Conservation (phyloP, 2,329 filamentous ascomycete species). For the Pseudogymnoascus sp. region DNA sequence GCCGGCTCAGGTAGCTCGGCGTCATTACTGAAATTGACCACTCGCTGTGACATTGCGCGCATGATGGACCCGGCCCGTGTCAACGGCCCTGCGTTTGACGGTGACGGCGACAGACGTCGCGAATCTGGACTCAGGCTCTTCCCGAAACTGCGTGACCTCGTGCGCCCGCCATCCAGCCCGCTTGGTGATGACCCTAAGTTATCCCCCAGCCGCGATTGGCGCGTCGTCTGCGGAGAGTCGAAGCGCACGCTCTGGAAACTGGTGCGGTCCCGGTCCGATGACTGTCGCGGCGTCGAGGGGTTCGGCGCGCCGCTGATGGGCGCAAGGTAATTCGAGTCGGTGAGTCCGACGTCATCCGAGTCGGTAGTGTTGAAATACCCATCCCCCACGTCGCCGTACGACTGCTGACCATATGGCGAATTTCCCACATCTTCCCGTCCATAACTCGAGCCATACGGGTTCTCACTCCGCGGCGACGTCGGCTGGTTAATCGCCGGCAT, state of each 20-base stretch:
- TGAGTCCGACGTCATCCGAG: conserved; percentile 52
- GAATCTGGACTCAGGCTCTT: conserved; percentile 45
- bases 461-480: conserved; percentile 25
- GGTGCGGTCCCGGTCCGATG: conserved; percentile 36
- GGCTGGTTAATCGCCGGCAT: conserved; percentile 16
- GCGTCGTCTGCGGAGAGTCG: conserved; percentile 31
- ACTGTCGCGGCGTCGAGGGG: conserved; percentile 32
- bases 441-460: conserved; percentile 27
- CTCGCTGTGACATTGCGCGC: conserved; percentile 86
- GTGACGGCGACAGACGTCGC: conserved; percentile 41
- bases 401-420: conserved; percentile 22
- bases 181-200: conserved; percentile 44
- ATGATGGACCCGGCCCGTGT: conserved; percentile 66
- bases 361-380: conserved; percentile 34
- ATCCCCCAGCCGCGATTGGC: conserved; percentile 31
- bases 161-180: conserved; percentile 27
- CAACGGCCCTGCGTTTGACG: conserved; percentile 56
- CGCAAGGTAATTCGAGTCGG: conserved; percentile 45
- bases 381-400: conserved; percentile 18
- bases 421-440: conserved; percentile 20
- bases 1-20: conserved; percentile 69
- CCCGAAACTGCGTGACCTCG: conserved; percentile 49
- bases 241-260: conserved; percentile 48
- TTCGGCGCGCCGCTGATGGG: conserved; percentile 42
- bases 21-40: conserved; percentile 95